Evolutionary conservation across 192 early-diverging fungal species (phyloP).

Genomic region (Coemansia erecta): DNA sequence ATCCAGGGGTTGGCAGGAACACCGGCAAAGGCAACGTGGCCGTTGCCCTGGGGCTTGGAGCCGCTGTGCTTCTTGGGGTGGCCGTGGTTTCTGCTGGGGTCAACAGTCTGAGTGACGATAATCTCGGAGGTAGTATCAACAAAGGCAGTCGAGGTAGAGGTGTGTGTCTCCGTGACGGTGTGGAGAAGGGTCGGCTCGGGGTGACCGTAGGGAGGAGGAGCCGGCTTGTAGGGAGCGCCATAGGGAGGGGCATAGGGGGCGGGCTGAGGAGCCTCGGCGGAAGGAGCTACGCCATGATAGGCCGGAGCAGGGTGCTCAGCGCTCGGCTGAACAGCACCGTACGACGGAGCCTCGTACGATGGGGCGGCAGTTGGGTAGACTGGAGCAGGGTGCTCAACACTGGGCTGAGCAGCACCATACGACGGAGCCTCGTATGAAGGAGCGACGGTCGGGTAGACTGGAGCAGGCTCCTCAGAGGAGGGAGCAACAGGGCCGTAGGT

Average conservation of each 20-base stretch:
- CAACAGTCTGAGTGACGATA: constrained; percentile 4
- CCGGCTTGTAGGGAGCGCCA: constrained; percentile 3
- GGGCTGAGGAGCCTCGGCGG: neutral
- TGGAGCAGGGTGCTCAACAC: constrained; percentile 4
- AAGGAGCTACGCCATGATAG: constrained; percentile 4
- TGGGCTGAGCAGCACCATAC: constrained; percentile 1
- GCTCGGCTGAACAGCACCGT: constrained; percentile 2
- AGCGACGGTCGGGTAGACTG: too few relatives aligned
- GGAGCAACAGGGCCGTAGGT: constrained; percentile 3
- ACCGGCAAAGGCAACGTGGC: neutral
- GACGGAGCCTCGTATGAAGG: constrained; percentile 7
- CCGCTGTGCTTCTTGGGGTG: constrained; percentile 5
- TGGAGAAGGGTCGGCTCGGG: constrained; percentile 9
- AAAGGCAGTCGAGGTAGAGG: constrained; percentile 6
- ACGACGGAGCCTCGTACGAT: constrained; percentile 5
- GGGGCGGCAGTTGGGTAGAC: too few relatives aligned
- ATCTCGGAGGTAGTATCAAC: constrained; percentile 10
- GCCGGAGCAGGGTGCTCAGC: constrained; percentile 4
- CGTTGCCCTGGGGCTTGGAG: neutral
- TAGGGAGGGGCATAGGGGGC: neutral
- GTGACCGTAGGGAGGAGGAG: constrained; percentile 5
- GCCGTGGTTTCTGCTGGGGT: neutral
- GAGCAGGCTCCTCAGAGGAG: constrained; percentile 2
- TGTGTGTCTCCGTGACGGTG: constrained; percentile 10
- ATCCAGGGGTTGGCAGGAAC: neutral